Evolutionary conservation across 78 protist genomes (phyloP).

Genomic region (Chrysochromulina parva): DNA sequence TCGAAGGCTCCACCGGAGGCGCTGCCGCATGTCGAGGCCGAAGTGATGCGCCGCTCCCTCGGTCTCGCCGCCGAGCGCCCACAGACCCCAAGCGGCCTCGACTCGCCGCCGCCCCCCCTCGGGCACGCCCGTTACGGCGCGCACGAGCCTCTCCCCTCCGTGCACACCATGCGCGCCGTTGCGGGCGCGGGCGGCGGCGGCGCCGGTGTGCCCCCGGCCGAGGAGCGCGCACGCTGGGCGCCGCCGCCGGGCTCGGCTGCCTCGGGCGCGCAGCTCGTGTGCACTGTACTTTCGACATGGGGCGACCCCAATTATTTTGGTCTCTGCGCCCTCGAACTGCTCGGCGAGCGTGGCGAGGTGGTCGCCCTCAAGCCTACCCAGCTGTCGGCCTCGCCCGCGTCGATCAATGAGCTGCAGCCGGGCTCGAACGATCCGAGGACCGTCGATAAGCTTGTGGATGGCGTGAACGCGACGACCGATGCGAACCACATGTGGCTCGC

Average conservation of each 20-base stretch:
- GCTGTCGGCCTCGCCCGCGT: slow-evolving; percentile 9
- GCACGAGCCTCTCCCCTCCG: not conserved
- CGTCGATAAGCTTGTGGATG: slow-evolving; percentile 44
- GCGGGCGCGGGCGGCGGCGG: too few relatives aligned
- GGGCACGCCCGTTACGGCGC: too few relatives aligned
- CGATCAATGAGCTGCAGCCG: slow-evolving; percentile 31
- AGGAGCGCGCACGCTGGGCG: too few relatives aligned
- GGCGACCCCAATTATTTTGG: slow-evolving; percentile 80
- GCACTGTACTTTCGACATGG: slow-evolving; percentile 53
- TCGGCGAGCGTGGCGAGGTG: slow-evolving; percentile 16
- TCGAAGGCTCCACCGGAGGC: too few relatives aligned
- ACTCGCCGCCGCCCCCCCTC: too few relatives aligned
- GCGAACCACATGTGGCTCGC: not conserved
- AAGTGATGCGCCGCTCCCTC: too few relatives aligned
- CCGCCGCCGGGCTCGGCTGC: not conserved
- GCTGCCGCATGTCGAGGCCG: too few relatives aligned
- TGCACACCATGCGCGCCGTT: not conserved
- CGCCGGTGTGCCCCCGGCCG: too few relatives aligned
- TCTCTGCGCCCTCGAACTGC: slow-evolving; percentile 68
- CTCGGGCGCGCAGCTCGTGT: not conserved
- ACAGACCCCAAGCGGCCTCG: too few relatives aligned
- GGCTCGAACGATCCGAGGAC: slow-evolving; percentile 26
- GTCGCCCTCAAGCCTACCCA: not conserved
- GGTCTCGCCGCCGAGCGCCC: too few relatives aligned
- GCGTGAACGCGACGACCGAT: not conserved